A percentile compares a stretch with the other conserved stretches of the same genome.
phyloP scores from a whole-genome alignment of 2,329 filamentous ascomycete genomes.

The Cordyceps pruinosa region DNA sequence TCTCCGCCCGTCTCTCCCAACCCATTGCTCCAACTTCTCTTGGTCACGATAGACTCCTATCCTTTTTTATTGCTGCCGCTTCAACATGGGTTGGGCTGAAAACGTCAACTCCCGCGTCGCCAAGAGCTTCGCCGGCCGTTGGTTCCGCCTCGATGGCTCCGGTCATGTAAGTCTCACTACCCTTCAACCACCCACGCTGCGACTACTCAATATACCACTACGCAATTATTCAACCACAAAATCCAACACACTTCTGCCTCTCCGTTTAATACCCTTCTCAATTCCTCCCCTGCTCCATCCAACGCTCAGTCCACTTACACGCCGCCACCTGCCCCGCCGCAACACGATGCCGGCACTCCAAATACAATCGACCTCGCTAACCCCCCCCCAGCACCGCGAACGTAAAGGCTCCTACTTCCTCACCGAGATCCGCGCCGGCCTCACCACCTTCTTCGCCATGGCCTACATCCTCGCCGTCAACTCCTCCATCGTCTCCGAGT shows the following conservation, averaged over 20 bases:
- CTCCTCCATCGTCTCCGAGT: conserved; percentile 50
- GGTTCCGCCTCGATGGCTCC: conserved; percentile 75
- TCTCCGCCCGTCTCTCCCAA: neutral
- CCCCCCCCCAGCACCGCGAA: conserved; percentile 51
- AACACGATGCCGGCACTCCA: neutral
- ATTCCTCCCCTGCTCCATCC: neutral
- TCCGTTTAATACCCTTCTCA: neutral
- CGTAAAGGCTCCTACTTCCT: conserved; percentile 71
- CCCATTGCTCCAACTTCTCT: neutral
- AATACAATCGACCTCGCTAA: too few relatives aligned
- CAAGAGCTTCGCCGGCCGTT: conserved; percentile 57
- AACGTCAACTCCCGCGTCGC: conserved; percentile 53
- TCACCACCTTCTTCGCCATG: conserved; percentile 71
- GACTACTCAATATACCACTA: neutral
- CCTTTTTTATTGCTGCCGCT: neutral
- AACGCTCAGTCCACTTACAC: neutral
- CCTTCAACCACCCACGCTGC: neutral
- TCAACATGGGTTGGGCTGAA: conserved; percentile 42
- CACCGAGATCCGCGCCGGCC: conserved; percentile 75
- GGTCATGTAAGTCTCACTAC: conserved; percentile 61
- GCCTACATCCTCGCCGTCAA: conserved; percentile 50
- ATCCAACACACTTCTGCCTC: neutral
- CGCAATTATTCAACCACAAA: neutral
- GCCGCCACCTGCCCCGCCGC: neutral
- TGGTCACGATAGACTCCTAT: neutral